Percentiles rank a stretch among this genome's conserved stretches.
Evolutionary conservation across 2,329 filamentous ascomycete species (phyloP).

Genomic region (Diaporthe longicolla): DNA sequence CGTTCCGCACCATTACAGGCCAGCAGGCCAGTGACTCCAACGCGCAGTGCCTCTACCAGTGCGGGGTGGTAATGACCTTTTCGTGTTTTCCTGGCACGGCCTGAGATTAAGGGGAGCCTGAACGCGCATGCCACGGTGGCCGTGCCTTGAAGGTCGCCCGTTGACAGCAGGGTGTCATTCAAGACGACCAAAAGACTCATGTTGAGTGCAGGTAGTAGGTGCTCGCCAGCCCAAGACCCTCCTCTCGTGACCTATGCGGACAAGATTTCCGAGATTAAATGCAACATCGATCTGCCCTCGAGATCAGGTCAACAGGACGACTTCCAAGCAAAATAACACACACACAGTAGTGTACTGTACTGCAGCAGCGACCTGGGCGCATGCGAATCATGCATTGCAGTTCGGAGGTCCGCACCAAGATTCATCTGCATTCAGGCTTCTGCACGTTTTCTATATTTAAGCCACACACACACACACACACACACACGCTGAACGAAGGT

Average conservation of each 20-base stretch:
- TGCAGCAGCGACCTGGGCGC: background rate
- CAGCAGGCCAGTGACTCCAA: background rate
- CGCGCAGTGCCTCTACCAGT: background rate
- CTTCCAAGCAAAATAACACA: background rate
- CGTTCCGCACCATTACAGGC: constrained; percentile 20
- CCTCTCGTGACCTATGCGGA: constrained; percentile 20
- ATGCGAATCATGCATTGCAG: constrained; percentile 24
- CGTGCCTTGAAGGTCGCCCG: background rate
- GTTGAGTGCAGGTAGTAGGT: background rate
- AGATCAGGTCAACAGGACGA: constrained; percentile 23
- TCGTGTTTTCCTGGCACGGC: constrained; percentile 8
- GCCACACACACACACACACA: too few species aligned
- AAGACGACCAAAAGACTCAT: background rate
- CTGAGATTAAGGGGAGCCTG: constrained; percentile 28
- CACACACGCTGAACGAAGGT: too few species aligned
- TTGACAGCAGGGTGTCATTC: background rate
- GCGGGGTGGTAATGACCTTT: constrained; percentile 19
- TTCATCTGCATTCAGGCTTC: constrained; percentile 5
- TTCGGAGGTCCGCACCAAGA: constrained; percentile 19
- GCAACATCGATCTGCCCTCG: constrained; percentile 15
- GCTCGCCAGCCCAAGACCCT: background rate
- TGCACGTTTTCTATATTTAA: constrained; percentile 33
- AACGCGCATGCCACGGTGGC: constrained; percentile 2
- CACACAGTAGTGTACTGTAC: too few species aligned
- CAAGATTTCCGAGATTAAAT: constrained; percentile 30